A percentile compares a stretch with the other conserved stretches of the same genome.
Evolutionary conservation across 1,139 yeast species (phyloP).

Genomic region (Debaryomyces psychrophilus): DNA sequence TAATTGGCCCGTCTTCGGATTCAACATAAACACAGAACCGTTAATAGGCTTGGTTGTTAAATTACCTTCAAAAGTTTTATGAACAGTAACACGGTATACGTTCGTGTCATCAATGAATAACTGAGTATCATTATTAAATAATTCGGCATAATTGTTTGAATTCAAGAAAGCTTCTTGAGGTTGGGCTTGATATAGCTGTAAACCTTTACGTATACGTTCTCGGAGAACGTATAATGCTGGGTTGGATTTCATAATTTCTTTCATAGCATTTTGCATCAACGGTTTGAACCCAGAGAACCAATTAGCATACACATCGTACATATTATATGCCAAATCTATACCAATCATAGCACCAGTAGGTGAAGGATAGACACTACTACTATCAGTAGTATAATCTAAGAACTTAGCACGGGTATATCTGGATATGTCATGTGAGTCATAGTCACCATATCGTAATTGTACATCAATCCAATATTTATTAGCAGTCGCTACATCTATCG

Average conservation of each 20-base stretch:
- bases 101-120: slow-evolving; percentile 90
- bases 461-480: slow-evolving; percentile 94
- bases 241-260: slow-evolving; percentile 90
- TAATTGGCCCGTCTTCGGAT: slow-evolving; percentile 88
- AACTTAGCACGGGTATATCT: slow-evolving; percentile 92
- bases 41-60: slow-evolving; percentile 90
- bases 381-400: slow-evolving; percentile 90
- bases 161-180: slow-evolving; percentile 91
- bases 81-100: slow-evolving; percentile 92
- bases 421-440: slow-evolving; percentile 95
- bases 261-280: slow-evolving; percentile 87
- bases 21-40: slow-evolving; percentile 88
- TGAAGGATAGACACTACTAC: slow-evolving; percentile 83
- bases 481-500: slow-evolving; percentile 52
- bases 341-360: slow-evolving; percentile 93
- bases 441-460: slow-evolving; percentile 94
- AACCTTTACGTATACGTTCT: slow-evolving; percentile 91
- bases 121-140: slow-evolving; percentile 81
- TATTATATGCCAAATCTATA: slow-evolving; percentile 91
- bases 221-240: slow-evolving; percentile 91
- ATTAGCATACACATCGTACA: slow-evolving; percentile 95
- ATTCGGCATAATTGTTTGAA: slow-evolving; percentile 86
- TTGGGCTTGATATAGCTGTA: slow-evolving; percentile 91
- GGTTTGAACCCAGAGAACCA: slow-evolving; percentile 97
- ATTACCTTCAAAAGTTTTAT: slow-evolving; percentile 91